Percentiles rank a stretch among this genome's conserved stretches.
phyloP scores from a whole-genome alignment of 345 rosid genomes.

The Linum tenue region DNA sequence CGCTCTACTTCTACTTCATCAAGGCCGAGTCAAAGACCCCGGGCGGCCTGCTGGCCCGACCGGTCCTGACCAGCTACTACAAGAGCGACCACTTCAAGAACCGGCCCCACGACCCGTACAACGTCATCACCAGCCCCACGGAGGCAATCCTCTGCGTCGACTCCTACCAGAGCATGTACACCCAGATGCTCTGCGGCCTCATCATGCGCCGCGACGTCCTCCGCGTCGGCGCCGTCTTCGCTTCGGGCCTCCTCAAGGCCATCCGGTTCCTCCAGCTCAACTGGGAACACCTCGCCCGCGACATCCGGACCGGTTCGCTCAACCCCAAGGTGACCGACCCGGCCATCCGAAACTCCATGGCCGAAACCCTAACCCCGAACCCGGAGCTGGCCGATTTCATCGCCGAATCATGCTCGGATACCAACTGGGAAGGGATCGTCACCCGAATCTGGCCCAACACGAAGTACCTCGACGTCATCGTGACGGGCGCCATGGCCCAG shows the following conservation, averaged over 20 bases:
- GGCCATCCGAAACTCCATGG: conserved; percentile 36
- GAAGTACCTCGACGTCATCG: conserved; percentile 81
- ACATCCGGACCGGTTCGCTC: conserved; percentile 53
- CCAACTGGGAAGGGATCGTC: conserved; percentile 70
- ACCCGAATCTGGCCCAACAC: conserved; percentile 85
- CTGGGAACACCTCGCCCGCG: conserved; percentile 53
- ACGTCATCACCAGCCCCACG: conserved; percentile 85
- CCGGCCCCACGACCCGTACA: conserved; percentile 78
- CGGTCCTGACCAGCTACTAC: conserved; percentile 95
- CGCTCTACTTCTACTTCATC: conserved; percentile 69
- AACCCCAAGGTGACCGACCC: conserved; percentile 41
- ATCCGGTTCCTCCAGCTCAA: conserved; percentile 79
- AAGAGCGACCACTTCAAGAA: conserved; percentile 79
- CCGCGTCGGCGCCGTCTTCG: conserved; percentile 84
- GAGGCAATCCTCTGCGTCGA: conserved; percentile 85
- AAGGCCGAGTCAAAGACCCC: conserved; percentile 87
- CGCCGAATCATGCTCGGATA: conserved; percentile 34
- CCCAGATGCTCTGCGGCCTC: conserved; percentile 87
- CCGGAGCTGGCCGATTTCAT: conserved; percentile 48
- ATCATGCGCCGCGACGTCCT: conserved; percentile 65
- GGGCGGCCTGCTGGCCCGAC: conserved; percentile 78
- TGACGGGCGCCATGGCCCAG: conserved; percentile 96
- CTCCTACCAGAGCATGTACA: conserved; percentile 92
- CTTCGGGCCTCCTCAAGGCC: conserved; percentile 87
- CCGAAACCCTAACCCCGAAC: conserved; percentile 42